Percentiles rank a stretch among this genome's conserved stretches.
Conservation (phyloP, 202 grass and related monocot species). For the Zizania palustris region DNA sequence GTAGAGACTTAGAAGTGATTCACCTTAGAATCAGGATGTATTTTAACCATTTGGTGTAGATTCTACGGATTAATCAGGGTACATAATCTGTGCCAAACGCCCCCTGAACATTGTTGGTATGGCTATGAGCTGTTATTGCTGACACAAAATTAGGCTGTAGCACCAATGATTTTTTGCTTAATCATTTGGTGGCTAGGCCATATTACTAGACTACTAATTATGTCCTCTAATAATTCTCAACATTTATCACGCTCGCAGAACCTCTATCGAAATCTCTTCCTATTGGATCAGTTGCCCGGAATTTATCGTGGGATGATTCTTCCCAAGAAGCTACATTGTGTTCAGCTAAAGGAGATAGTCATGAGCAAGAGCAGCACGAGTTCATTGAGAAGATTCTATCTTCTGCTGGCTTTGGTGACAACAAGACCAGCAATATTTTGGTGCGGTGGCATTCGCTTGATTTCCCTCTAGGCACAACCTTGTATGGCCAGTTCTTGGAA, state of each 20-base stretch:
- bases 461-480: constrained; percentile 56
- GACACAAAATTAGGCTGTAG: constrained; percentile 30
- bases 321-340: constrained; percentile 41
- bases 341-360: constrained; percentile 35
- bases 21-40: too few relatives aligned
- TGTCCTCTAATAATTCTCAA: background rate
- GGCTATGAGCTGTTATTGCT: constrained; percentile 15
- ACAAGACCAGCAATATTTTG: constrained; percentile 48
- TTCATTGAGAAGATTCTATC: constrained; percentile 67
- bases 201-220: background rate
- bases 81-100: too few relatives aligned
- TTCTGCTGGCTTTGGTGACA: constrained; percentile 47
- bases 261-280: constrained; percentile 76
- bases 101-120: constrained; percentile 17
- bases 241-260: constrained; percentile 57
- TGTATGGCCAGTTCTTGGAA: constrained; percentile 70
- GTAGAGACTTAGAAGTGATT: too few relatives aligned
- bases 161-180: constrained; percentile 23
- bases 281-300: constrained; percentile 75
- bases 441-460: constrained; percentile 68
- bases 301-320: constrained; percentile 75
- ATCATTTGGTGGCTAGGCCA: constrained; percentile 32
- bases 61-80: too few relatives aligned
- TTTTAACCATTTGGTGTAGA: too few relatives aligned
- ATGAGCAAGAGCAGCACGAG: constrained; percentile 57